phyloP scores from a whole-genome alignment of 208 protist genomes.

The Kentomonas sorsogonicus region DNA sequence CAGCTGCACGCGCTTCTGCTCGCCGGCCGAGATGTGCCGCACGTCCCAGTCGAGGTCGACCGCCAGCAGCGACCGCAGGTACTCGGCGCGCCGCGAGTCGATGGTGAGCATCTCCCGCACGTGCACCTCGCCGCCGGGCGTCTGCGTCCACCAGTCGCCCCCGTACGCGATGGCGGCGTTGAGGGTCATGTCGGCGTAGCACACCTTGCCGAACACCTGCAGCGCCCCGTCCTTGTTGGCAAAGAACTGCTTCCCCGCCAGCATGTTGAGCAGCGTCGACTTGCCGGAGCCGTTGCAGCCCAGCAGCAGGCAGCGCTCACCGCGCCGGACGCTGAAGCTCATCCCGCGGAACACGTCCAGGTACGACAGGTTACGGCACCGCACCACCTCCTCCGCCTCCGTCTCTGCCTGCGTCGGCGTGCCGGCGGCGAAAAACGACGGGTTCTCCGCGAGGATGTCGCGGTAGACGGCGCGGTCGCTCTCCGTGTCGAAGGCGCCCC shows the following conservation, averaged over 20 bases:
- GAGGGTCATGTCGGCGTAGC: constrained; percentile 57
- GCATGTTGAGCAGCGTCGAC: constrained; percentile 90
- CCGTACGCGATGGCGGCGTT: constrained; percentile 53
- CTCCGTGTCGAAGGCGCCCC: not conserved
- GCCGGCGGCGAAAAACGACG: too few species aligned
- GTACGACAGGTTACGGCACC: constrained; percentile 42
- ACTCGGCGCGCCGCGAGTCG: constrained; percentile 33
- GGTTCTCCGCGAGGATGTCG: not conserved
- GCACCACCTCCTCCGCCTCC: too few species aligned
- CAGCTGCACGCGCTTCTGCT: constrained; percentile 87
- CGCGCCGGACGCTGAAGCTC: constrained; percentile 45
- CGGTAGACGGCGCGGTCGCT: not conserved
- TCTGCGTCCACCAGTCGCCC: constrained; percentile 72
- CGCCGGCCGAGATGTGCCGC: constrained; percentile 71
- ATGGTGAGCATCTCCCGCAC: constrained; percentile 58
- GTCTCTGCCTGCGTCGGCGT: too few species aligned
- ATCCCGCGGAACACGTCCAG: constrained; percentile 57
- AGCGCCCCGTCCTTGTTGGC: constrained; percentile 36
- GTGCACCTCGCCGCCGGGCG: constrained; percentile 65
- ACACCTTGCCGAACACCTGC: constrained; percentile 53
- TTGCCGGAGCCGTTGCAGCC: constrained; percentile 94
- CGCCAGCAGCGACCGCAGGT: constrained; percentile 49
- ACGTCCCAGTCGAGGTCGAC: constrained; percentile 85
- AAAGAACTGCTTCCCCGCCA: constrained; percentile 86
- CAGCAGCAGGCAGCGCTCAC: constrained; percentile 81